Base-by-base conservation (phyloP, 305 asterid genomes). In the Fraxinus ornus region DNA sequence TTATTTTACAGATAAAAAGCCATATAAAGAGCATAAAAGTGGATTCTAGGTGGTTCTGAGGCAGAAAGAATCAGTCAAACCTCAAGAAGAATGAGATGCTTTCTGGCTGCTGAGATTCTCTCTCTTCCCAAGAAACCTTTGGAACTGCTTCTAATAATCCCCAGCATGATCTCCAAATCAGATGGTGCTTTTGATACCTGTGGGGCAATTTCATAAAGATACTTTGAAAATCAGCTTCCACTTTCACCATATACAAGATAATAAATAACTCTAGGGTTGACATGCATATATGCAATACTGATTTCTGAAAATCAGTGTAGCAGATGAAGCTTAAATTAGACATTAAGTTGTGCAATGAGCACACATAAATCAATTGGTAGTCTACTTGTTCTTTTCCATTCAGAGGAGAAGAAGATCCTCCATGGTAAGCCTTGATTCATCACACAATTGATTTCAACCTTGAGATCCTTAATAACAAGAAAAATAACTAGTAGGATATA, bases 161-260 rank as follows among this genome's bases (percentile, higher is more conserved):
- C 94, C 87, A 96, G 87, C 89, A 92, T 89, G 44, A 91, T 89
- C 90, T 96, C 99, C 92, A 93, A 87, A 84, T 96, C 99, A 84
- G 99, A 94, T 60, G 99, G 98, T 57, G 97, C 82, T 88, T 91
- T 96, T 19, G 98, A 92, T 80, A 91, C 97, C 98, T 96, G 86
- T 52, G 82, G 81, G 85, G 68, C 47, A 81, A 73, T 32, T 80
- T 78, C 76, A 82, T 81, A n/a, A 75, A 49, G 15, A 77, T 47
- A 41, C 70, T 76, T 70, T 19, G 83, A 76, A 70, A 74, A 72
- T 21, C 24, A 76, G 72, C 24, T 36, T 79, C 81, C 72, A 71
- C 74, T 80, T 26, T 83, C 62, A 82, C 47, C 79, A 85, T 33
- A 64, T 33, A 24, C 17, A 68, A 80, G 72, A 78, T 70, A 64